Evolutionary conservation across 1,284 basidiomycete species (phyloP).

Genomic region (Leccinum fuscescens): DNA sequence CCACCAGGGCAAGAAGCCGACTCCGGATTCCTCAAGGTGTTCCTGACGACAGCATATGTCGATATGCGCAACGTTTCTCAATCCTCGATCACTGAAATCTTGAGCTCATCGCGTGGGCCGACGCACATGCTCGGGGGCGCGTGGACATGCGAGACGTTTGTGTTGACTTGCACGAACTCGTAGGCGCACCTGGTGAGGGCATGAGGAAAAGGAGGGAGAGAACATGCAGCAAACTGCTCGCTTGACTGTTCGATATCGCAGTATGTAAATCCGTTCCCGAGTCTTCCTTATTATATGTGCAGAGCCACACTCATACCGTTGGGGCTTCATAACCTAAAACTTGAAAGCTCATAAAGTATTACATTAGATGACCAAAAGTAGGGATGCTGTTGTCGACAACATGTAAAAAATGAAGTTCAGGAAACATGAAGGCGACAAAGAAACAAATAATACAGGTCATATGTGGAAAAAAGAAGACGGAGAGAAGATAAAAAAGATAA

Average conservation of each 20-base stretch:
- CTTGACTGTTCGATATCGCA: not conserved
- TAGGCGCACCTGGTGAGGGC: not conserved
- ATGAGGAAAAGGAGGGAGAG: no score
- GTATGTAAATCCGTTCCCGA: not conserved
- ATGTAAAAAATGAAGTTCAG: not conserved
- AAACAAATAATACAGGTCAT: not conserved
- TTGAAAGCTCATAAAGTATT: no score
- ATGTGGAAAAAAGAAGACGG: not conserved
- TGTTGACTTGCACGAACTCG: slow-evolving; percentile 17
- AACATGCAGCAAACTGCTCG: not conserved
- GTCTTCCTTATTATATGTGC: not conserved
- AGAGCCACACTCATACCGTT: no score
- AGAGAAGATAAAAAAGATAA: not conserved
- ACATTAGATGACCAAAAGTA: not conserved
- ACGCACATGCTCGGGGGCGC: slow-evolving; percentile 1
- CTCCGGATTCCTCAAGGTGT: slow-evolving; percentile 24
- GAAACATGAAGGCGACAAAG: not conserved
- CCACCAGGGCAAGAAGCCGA: slow-evolving; percentile 4
- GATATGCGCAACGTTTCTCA: slow-evolving; percentile 19
- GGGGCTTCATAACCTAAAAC: no score
- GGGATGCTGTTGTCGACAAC: not conserved
- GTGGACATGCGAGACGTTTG: slow-evolving; percentile 25
- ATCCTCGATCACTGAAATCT: slow-evolving; percentile 7
- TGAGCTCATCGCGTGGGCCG: not conserved
- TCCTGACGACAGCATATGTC: slow-evolving; percentile 21